phyloP scores from a whole-genome alignment of 2,329 filamentous ascomycete genomes.

The Chaetothyriales sp. region DNA sequence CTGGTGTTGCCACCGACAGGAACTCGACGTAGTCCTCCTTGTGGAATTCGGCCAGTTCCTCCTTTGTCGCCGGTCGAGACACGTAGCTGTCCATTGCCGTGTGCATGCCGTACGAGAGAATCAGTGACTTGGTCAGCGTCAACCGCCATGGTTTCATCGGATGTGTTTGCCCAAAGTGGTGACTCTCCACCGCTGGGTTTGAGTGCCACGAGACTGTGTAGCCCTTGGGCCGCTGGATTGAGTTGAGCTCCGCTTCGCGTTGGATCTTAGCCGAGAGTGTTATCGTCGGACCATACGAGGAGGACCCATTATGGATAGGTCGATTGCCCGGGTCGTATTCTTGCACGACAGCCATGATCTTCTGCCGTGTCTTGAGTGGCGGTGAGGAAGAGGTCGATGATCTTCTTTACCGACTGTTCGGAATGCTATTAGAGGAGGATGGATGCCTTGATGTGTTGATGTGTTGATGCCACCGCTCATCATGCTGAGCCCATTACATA shows the following conservation, averaged over 20 bases:
- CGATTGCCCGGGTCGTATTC: slow-evolving; percentile 8
- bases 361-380: neutral
- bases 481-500: neutral
- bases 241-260: slow-evolving; percentile 42
- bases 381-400: neutral
- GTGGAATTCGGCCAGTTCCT: slow-evolving; percentile 79
- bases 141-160: slow-evolving; percentile 99
- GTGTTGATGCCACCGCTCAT: neutral
- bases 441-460: neutral
- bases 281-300: slow-evolving; percentile 25
- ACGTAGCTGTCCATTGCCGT: slow-evolving; percentile 93
- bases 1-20: slow-evolving; percentile 55
- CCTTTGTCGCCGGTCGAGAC: slow-evolving; percentile 66
- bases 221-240: slow-evolving; percentile 64
- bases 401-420: neutral
- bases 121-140: slow-evolving; percentile 84
- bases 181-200: slow-evolving; percentile 85
- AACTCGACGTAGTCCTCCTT: slow-evolving; percentile 83
- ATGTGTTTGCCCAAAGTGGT: slow-evolving; percentile 93
- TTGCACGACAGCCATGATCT: slow-evolving; percentile 13
- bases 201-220: slow-evolving; percentile 92
- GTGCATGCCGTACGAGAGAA: slow-evolving; percentile 89
- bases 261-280: slow-evolving; percentile 37
- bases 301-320: neutral
- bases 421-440: neutral